These are phyloP conservation scores for Protomyces macrosporus DNA, from an alignment of 1,139 yeast genomes.

Conservation along the genomic window DNA sequence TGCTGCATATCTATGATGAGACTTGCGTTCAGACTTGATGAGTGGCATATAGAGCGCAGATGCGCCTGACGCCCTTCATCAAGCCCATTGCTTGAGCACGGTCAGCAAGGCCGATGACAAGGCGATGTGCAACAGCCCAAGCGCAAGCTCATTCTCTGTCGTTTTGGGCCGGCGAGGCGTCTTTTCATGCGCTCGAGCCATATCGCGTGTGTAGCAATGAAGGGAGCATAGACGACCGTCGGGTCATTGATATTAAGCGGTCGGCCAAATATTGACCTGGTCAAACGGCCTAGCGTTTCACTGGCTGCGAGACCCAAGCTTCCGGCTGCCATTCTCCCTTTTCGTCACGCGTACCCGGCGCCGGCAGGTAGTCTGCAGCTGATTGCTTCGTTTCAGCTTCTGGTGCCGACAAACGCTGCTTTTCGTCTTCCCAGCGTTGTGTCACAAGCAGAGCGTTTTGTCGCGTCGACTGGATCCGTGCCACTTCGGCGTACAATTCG, in stretches of 20 bases:
- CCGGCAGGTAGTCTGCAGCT: conserved; percentile 3
- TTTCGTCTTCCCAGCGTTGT: conserved; percentile 21
- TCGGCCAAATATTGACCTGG: background rate
- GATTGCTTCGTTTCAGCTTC: background rate
- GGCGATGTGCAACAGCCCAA: background rate
- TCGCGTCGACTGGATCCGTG: conserved; percentile 8
- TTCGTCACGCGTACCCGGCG: conserved; percentile 23
- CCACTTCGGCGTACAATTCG: conserved; percentile 10
- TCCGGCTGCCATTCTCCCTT: conserved; percentile 26
- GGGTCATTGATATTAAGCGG: background rate
- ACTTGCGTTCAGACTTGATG: background rate
- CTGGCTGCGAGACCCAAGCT: conserved; percentile 7
- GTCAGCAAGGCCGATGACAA: background rate
- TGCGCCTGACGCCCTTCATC: background rate
- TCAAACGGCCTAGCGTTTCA: background rate
- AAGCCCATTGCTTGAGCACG: background rate
- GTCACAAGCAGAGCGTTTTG: conserved; percentile 5
- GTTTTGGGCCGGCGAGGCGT: background rate
- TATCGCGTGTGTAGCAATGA: background rate
- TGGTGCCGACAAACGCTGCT: background rate
- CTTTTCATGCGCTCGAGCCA: background rate
- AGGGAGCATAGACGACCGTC: too few species aligned
- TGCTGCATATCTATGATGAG: background rate
- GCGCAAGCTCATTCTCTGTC: background rate
- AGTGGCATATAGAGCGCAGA: background rate